Evolutionary conservation across 31 red algal genomes (phyloP), one percentile per base, ranked within the genome.

Genomic region (Porphyra umbilicalis): DNA sequence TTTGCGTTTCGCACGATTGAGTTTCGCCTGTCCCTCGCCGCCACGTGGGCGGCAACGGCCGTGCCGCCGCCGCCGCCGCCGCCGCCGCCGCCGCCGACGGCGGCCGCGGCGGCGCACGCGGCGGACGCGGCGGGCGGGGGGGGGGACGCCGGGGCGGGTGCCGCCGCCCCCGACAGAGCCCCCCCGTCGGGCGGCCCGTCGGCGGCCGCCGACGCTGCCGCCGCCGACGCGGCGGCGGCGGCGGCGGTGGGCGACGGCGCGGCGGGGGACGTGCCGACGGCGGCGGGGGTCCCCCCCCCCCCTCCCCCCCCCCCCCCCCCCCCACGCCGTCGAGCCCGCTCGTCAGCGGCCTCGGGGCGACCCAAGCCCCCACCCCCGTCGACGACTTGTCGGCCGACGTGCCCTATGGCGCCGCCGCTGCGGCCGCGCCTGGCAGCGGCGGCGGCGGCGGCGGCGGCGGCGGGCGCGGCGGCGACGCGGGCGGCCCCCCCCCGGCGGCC

Each of bases 1-100:
- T 93, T 89, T 57, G 91, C 91, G 9, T 35, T 89, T 86, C 77
- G 91, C 34, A 93, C 86, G 46, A 87, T 83, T 4, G 91, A 93
- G 80, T 85, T 93, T 80, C 35, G 91, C 20, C 82, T 89, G 82
- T 32, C 86, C 37, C 76, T 93, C 75, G 89, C 88, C 75, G 82
- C 88, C 13, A 80, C 68, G 32, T 86, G 88, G 90, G 76, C 15
- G 25, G 37, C 32, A 15, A 36, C 77, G 77, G 31, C 34, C 0
- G 77, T 14, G 77, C 4, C 33, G 77, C 30, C 35, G 77, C 14
- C 34, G 33, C 74, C 33, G 18, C n/a, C 0, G 80, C 18, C 29
- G 18, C 42, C 29, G 44, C 16, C 75, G 39, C 30, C 40, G 2
- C 36, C 71, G 31, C 18, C 35, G 11, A 79, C 38, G 35, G 35